Evolutionary conservation across 192 early-diverging fungal species (phyloP).

Genomic region (Lobosporangium transversale): DNA sequence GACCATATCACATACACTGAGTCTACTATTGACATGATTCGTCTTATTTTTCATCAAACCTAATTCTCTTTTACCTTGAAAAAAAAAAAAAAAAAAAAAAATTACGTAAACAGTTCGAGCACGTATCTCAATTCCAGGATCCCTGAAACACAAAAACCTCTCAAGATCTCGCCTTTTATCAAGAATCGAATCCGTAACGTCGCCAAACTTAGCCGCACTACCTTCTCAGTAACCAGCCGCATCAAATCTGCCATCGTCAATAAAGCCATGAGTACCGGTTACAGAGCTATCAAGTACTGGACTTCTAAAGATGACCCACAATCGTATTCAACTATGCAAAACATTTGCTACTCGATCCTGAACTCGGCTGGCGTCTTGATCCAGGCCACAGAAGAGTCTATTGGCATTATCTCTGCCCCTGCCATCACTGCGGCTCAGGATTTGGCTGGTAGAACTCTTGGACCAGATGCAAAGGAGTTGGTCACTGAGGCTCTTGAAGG

Average conservation of each 20-base stretch:
- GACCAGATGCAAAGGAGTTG: constrained; percentile 39
- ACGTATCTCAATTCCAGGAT: constrained; percentile 39
- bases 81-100: too few species aligned
- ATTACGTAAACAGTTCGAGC: constrained; percentile 31
- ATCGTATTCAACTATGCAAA: constrained; percentile 43
- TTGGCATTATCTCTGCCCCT: constrained; percentile 31
- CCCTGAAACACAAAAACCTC: constrained; percentile 38
- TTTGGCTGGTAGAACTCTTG: constrained; percentile 29
- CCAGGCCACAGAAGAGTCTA: constrained; percentile 43
- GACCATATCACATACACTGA: not conserved
- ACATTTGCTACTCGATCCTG: constrained; percentile 40
- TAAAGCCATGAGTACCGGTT: constrained; percentile 24
- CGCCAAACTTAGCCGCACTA: constrained; percentile 18
- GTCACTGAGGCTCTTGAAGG: constrained; percentile 44
- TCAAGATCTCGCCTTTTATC: constrained; percentile 46
- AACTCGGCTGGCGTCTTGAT: constrained; percentile 47
- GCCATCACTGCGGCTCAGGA: constrained; percentile 45
- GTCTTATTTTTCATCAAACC: not conserved
- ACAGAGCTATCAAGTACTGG: constrained; percentile 37
- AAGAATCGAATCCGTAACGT: constrained; percentile 45
- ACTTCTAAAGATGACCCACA: constrained; percentile 39
- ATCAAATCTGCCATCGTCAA: constrained; percentile 24
- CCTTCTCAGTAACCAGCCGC: constrained; percentile 25
- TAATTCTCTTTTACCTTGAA: not conserved
- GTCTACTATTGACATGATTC: not conserved